A percentile compares a stretch with the other conserved stretches of the same genome.
Evolutionary conservation across 2,329 filamentous ascomycete genomes (phyloP).

Genomic region (Coleophoma crateriformis): DNA sequence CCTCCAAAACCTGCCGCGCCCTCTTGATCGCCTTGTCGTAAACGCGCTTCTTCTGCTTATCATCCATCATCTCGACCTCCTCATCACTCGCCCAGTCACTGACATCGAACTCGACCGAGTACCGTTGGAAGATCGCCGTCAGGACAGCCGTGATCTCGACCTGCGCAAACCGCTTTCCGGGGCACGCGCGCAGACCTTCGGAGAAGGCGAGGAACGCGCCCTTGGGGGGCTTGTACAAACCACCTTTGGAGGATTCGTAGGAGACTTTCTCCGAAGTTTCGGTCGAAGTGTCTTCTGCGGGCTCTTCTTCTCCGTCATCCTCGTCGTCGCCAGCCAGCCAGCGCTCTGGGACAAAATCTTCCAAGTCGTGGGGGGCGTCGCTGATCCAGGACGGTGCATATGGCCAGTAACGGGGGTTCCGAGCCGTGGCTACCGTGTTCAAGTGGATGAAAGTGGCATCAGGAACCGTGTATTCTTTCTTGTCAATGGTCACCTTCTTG

Average conservation of each 20-base stretch:
- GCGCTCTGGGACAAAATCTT: constrained; percentile 39
- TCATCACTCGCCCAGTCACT: constrained; percentile 21
- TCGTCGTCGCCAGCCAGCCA: constrained; percentile 28
- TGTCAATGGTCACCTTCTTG: constrained; percentile 12
- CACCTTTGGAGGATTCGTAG: constrained; percentile 4
- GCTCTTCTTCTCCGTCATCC: constrained; percentile 1
- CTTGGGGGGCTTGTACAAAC: constrained; percentile 19
- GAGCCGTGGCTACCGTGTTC: constrained; percentile 37
- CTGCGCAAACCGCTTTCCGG: constrained; percentile 28
- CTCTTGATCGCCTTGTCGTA: constrained; percentile 15
- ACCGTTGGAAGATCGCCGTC: constrained; percentile 17
- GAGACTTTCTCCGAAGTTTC: constrained; percentile 4
- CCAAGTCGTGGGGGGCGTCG: constrained; percentile 29
- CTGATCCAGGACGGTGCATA: constrained; percentile 6
- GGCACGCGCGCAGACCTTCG: constrained; percentile 31
- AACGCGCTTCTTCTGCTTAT: constrained; percentile 11
- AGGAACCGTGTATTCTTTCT: constrained; percentile 7
- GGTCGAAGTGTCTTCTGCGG: neutral
- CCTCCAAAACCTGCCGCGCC: constrained; percentile 11
- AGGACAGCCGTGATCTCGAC: constrained; percentile 28
- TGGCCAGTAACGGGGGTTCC: constrained; percentile 53
- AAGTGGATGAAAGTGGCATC: constrained; percentile 37
- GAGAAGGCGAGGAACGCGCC: constrained; percentile 27
- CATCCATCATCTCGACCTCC: constrained; percentile 15
- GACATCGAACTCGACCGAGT: constrained; percentile 23